Evolutionary conservation across 2,329 filamentous ascomycete genomes (phyloP), one percentile per base, ranked within the genome.

Genomic region (Penicillium brasilianum): DNA sequence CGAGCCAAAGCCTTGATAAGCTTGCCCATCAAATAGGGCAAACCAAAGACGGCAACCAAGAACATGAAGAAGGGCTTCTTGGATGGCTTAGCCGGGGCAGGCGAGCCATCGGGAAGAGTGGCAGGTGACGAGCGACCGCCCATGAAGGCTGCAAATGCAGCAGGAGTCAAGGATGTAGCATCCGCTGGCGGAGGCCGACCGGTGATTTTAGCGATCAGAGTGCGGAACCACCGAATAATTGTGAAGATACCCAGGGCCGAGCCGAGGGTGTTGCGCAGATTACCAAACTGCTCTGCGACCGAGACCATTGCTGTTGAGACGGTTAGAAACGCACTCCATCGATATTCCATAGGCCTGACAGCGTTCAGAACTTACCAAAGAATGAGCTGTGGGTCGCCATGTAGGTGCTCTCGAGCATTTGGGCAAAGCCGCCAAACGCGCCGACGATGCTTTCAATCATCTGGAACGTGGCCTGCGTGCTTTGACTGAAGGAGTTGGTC

Each of bases 381-480:
- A 99, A 99, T 57, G 92, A 97, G 6, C 93, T 97, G 78, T 99
- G 95, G 0, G 95, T 99, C 32, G 96, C 95, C 96, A 99, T 99
- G 72, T 97, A 99, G 11, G 95, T 98, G 82, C 95, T 98, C 80
- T 99, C 95, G 30, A 99, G 85, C 95, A 99, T 99, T 82, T 99
- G 95, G 13, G 96, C 92, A 75, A 99, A 98, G 0, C 96, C 95
- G 20, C 93, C 93, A 82, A 99, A 99, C 2, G 95, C 93, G 25
- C 92, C 92, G 14, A 99, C 95, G 60, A 99, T 91, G 69, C 93
- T 95, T 81, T 99, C 95, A 55, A 99, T 92, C 85, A 99, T 92
- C 82, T 98, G 95, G 74, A 99, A 99, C 0, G 95, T 99, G 11
- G 94, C 92, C 71, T 95, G 91, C 0, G 96, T 99, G 81, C 91